Evolutionary conservation across 495 filamentous ascomycete species (phyloP), one percentile per base, ranked within the genome.

Genomic region (Xylaria bambusicola): DNA sequence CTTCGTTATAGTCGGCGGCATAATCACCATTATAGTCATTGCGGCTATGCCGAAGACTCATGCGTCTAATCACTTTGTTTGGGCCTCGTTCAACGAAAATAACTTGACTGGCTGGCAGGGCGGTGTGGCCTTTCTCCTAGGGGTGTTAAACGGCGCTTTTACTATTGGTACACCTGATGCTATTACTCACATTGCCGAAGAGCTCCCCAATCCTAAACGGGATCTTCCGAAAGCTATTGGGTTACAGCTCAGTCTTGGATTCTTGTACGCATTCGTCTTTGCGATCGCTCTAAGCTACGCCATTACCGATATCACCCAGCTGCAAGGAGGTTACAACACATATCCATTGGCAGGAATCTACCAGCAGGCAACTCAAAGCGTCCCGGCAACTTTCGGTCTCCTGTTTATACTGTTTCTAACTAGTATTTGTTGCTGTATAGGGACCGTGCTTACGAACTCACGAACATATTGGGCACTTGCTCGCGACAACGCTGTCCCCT

Each of bases 141-240:
- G 92, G 1, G 89, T 94, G 67, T 80, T 96, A 21, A 95, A 96
- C 65, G 92, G 90, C 18, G 90, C 92, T 9, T 96, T 88, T 68
- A 84, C 88, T 17, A 85, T 96, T 33, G 92, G 92, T 12, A 92
- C 91, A 0, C 90, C 90, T 2, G 90, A 90, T 68, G 79, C 82
- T 38, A 81, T 89, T 13, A 84, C 86, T 6, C 91, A 96, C 71
- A 80, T 96, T 60, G 87, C 91, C 1, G 91, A 96, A 71, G 91
- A 96, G 72, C 77, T 96, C 12, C 88, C 89, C 0, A 75, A 85
- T 59, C 88, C 87, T 26, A 77, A 72, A 45, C 73, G 71, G 60
- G 84, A 90, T 61, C 77, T 91, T 4, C 88, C 88, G 17, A 85
- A 81, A 61, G 84, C 80, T 0, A 86, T 87, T 12, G 78, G 78